These are phyloP conservation scores for Immersiporthe knoxdaviesiana DNA, from an alignment of 2,329 filamentous ascomycete species.

Conservation along the genomic window DNA sequence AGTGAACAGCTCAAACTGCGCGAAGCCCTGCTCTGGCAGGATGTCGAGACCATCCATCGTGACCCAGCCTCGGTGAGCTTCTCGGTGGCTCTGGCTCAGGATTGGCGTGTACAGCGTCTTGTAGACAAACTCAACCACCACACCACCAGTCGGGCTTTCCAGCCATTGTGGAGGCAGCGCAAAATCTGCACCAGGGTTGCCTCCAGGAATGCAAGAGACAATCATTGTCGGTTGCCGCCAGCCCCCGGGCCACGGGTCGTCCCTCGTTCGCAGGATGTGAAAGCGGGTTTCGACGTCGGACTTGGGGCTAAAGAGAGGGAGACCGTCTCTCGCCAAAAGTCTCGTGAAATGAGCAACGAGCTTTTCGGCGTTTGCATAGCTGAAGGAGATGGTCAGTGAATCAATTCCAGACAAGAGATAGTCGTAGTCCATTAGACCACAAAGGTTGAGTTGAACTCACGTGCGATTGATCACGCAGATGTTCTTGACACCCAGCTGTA, in stretches of 20 bases:
- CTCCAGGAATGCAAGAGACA: constrained; percentile 73
- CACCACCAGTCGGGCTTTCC: constrained; percentile 72
- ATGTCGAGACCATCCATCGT: constrained; percentile 77
- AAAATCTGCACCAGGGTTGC: constrained; percentile 69
- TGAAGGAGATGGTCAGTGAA: constrained; percentile 13
- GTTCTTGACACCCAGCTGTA: constrained; percentile 75
- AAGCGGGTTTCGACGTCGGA: constrained; percentile 50
- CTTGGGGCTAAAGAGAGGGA: constrained; percentile 48
- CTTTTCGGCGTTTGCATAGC: constrained; percentile 62
- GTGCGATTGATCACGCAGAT: constrained; percentile 78
- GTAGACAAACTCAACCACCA: constrained; percentile 76
- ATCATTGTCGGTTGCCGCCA: constrained; percentile 72
- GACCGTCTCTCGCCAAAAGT: constrained; percentile 48
- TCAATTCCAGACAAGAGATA: too few relatives aligned
- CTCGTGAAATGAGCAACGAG: constrained; percentile 72
- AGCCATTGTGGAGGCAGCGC: constrained; percentile 72
- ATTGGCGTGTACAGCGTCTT: constrained; percentile 74
- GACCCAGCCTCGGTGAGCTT: constrained; percentile 69
- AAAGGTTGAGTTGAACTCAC: constrained; percentile 12
- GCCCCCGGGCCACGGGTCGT: constrained; percentile 66
- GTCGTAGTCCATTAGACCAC: too few relatives aligned
- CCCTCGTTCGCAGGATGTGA: constrained; percentile 60
- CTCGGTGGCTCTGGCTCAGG: constrained; percentile 65
- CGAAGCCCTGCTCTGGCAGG: constrained; percentile 77
- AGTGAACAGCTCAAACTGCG: constrained; percentile 81